phyloP scores from a whole-genome alignment of 139 green algal genomes.

The Medakamo hakoo region DNA sequence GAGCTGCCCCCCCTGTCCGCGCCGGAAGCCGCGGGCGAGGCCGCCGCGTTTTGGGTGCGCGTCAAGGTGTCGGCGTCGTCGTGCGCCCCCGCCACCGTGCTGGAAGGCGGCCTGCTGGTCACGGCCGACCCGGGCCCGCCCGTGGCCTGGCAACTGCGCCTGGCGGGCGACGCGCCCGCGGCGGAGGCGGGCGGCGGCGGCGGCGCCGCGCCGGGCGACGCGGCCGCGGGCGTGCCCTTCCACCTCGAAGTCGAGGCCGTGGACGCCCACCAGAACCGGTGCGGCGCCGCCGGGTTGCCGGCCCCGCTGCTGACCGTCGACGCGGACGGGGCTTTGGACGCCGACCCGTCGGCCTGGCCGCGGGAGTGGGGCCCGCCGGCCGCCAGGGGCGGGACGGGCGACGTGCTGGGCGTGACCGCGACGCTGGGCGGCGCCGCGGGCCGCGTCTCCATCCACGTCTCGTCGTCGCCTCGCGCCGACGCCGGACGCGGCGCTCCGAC shows the following conservation, averaged over 20 bases:
- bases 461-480: too few relatives aligned
- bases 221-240: constrained; percentile 32
- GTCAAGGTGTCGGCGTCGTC: constrained; percentile 17
- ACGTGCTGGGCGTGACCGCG: constrained; percentile 26
- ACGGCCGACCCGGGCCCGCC: constrained; percentile 15
- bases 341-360: constrained; percentile 16
- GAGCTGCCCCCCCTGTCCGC: constrained; percentile 12
- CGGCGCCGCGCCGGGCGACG: constrained; percentile 12
- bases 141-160: constrained; percentile 19
- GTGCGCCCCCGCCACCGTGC: constrained; percentile 1
- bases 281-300: constrained; percentile 3
- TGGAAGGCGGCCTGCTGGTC: constrained; percentile 26
- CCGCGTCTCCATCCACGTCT: constrained; percentile 8
- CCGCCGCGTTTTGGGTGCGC: constrained; percentile 15
- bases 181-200: too few relatives aligned
- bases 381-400: constrained; percentile 4
- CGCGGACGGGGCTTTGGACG: constrained; percentile 15
- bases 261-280: constrained; percentile 38
- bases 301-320: constrained; percentile 14
- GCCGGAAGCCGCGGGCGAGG: constrained; percentile 7
- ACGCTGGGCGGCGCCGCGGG: constrained; percentile 11
- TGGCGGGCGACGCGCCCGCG: constrained; percentile 21
- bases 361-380: constrained; percentile 9
- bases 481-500: constrained; percentile 8
- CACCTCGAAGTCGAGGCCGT: constrained; percentile 33